Percentiles rank a stretch among this genome's conserved stretches.
Conservation (phyloP, 768 basidiomycete species). For the Panus rudis region DNA sequence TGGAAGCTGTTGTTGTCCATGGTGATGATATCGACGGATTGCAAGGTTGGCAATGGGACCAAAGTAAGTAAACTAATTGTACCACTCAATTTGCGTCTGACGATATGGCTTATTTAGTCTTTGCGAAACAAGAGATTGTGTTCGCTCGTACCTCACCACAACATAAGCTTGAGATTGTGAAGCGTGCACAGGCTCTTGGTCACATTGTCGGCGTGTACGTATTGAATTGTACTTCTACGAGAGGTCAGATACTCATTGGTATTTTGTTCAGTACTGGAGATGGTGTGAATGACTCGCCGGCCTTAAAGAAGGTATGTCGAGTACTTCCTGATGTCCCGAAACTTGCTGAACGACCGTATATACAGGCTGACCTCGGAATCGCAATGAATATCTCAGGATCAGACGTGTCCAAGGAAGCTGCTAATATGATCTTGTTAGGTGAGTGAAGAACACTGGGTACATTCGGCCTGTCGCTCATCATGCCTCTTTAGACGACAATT, state of each 20-base stretch:
- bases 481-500: slow-evolving; percentile 49
- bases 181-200: slow-evolving; percentile 63
- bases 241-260: neutral
- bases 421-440: slow-evolving; percentile 69
- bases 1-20: slow-evolving; percentile 58
- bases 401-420: slow-evolving; percentile 69
- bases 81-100: neutral
- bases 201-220: slow-evolving; percentile 68
- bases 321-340: too few relatives aligned
- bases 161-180: slow-evolving; percentile 70
- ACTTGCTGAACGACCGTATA: neutral
- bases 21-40: slow-evolving; percentile 61
- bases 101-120: slow-evolving; percentile 34
- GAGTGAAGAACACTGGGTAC: slow-evolving; percentile 4
- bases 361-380: slow-evolving; percentile 59
- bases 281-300: slow-evolving; percentile 68
- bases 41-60: slow-evolving; percentile 71
- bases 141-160: slow-evolving; percentile 68
- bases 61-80: slow-evolving; percentile 36
- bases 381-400: slow-evolving; percentile 74
- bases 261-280: slow-evolving; percentile 47
- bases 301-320: slow-evolving; percentile 44
- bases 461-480: neutral
- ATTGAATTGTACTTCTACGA: slow-evolving; percentile 2
- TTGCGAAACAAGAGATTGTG: slow-evolving; percentile 62